Evolutionary conservation across 2,329 filamentous ascomycete genomes (phyloP), one percentile per base, ranked within the genome.

Genomic region (Tolypocladium pustulatum): DNA sequence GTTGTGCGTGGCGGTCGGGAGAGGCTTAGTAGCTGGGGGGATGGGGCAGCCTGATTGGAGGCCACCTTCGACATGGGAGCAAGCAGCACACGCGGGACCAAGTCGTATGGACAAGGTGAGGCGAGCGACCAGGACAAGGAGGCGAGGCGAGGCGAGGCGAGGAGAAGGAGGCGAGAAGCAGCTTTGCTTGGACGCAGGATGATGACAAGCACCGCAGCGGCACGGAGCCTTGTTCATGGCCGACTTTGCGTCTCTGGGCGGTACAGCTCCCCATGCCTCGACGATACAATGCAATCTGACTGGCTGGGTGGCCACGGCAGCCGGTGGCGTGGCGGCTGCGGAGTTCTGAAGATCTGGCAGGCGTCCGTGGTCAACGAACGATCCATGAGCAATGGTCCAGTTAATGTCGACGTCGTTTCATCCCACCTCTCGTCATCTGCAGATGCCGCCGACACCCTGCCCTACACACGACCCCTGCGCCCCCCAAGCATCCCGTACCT

Each of bases 21-120:
- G 56, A 55, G 52, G 55, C 52, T 56, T 55, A 38, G 54, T 17
- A 25, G 36, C 57, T 56, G 56, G 58, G 57, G 57, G 22, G 37
- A 56, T 46, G 37, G 57, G 10, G 22, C 9, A 54, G 36, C 32
- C 55, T 61, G 40, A 56, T 59, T 62, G 59, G 60, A n/a, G 54
- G 60, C 49, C 17, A 13, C 49, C 27, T n/a, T 32, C 58, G 40
- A 40, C 41, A 12, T 30, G 3, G 52, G 20, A 10, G n/a, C n/a
- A n/a, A n/a, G n/a, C 36, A 55, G 13, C 22, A 38, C 36, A 41
- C 38, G 17, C n/a, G 5, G 13, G 43, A 49, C n/a, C 13, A 7
- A 27, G 17, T 13, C 46, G 46, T 20, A 20, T 32, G 8, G 15
- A n/a, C 46, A 13, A 4, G 27, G 10, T 22, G n/a, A n/a, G n/a